Percentiles rank a stretch among this genome's conserved stretches.
Conservation (phyloP, 208 protist species). For the Tritrichomonas foetus region DNA sequence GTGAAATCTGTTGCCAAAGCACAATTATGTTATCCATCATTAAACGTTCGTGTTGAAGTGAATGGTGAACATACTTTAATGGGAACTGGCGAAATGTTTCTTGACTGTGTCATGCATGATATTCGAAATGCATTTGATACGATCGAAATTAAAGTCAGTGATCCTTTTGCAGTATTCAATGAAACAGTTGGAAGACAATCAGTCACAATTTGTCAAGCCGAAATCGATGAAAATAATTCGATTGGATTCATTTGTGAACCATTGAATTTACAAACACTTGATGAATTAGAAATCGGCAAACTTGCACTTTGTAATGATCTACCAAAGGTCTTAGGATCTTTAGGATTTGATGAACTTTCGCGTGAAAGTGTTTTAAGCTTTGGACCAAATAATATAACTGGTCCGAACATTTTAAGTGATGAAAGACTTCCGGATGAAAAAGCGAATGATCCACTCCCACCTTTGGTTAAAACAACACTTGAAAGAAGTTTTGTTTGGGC, state of each 20-base stretch:
- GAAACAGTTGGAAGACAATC: conserved; percentile 86
- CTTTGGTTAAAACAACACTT: neutral
- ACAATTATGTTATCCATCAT: conserved; percentile 72
- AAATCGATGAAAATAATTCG: neutral
- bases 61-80: conserved; percentile 91
- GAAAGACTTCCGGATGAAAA: conserved; percentile 72
- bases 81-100: conserved; percentile 95
- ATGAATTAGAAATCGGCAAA: neutral
- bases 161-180: conserved; percentile 87
- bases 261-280: neutral
- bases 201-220: neutral
- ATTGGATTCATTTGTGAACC: neutral
- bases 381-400: conserved; percentile 67
- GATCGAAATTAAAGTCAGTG: conserved; percentile 85
- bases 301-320: neutral
- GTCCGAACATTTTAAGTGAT: conserved; percentile 86
- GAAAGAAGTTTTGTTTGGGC: conserved; percentile 76
- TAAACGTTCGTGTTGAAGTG: conserved; percentile 83
- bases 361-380: conserved; percentile 82
- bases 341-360: conserved; percentile 82
- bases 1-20: conserved; percentile 75
- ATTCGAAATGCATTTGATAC: conserved; percentile 74
- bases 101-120: conserved; percentile 94
- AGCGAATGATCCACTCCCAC: neutral
- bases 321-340: neutral